These are phyloP conservation scores for Scutellaria minor DNA, from an alignment of 257 asterid genomes.

Conservation along the genomic window DNA sequence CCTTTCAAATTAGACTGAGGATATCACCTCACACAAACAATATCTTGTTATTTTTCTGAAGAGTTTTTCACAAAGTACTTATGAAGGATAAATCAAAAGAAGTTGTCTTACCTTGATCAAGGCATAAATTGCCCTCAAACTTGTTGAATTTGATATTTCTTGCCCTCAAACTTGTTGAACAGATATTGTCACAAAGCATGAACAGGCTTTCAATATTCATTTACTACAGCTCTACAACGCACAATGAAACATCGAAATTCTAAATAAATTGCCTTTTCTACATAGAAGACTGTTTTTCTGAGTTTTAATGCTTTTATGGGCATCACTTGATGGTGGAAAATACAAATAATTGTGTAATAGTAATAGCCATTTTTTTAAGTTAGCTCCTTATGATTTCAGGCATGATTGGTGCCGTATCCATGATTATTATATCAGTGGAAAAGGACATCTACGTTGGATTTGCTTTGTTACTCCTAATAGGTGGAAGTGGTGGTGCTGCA, in stretches of 20 bases:
- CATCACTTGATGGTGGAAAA: slow-evolving; percentile 4
- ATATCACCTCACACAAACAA: not conserved
- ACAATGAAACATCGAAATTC: not conserved
- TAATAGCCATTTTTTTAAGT: slow-evolving; percentile 28
- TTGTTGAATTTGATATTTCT: not conserved
- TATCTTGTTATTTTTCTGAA: not conserved
- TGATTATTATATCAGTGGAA: slow-evolving; percentile 54
- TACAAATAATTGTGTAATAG: not conserved
- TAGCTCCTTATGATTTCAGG: slow-evolving; percentile 46
- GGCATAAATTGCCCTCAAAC: not conserved
- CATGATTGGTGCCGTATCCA: slow-evolving; percentile 48
- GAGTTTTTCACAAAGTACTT: not conserved
- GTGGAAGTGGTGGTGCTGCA: slow-evolving; percentile 90
- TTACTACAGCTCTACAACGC: not conserved
- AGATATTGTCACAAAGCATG: not conserved
- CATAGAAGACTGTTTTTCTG: not conserved
- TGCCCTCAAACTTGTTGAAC: not conserved
- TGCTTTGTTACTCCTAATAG: slow-evolving; percentile 69
- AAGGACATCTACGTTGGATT: slow-evolving; percentile 60
- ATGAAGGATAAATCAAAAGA: not conserved
- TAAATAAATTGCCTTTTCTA: not conserved
- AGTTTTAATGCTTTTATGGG: not conserved
- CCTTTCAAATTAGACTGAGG: not conserved
- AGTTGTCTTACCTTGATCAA: not conserved
- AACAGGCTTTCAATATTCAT: not conserved